These are phyloP conservation scores for Sugiyamaella chiloensis DNA, from an alignment of 805 yeast species.

Conservation along the genomic window DNA sequence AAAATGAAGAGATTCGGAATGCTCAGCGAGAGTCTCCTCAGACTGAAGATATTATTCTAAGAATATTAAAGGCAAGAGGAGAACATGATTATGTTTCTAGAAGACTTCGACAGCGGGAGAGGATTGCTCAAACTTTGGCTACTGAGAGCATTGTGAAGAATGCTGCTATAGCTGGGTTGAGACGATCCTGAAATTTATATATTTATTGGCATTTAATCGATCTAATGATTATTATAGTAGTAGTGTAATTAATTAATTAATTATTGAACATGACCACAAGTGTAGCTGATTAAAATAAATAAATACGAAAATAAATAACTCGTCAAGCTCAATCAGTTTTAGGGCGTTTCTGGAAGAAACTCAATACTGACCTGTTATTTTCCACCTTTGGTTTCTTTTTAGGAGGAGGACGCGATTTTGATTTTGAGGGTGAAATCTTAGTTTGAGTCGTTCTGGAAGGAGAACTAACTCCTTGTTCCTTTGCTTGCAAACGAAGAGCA, in stretches of 20 bases:
- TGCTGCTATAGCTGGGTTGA: slow-evolving; percentile 15
- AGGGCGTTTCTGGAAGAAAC: slow-evolving; percentile 2
- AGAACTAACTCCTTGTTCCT: slow-evolving; percentile 2
- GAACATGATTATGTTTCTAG: slow-evolving; percentile 56
- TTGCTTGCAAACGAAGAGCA: slow-evolving; percentile 32
- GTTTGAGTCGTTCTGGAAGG: neutral
- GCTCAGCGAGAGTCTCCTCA: slow-evolving; percentile 46
- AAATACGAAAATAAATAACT: neutral
- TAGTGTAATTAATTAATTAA: too few relatives aligned
- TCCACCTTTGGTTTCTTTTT: neutral
- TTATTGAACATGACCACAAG: too few relatives aligned
- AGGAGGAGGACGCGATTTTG: neutral
- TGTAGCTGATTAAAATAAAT: too few relatives aligned
- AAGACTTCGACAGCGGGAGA: slow-evolving; percentile 60
- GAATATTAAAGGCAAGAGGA: slow-evolving; percentile 66
- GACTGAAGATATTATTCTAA: slow-evolving; percentile 65
- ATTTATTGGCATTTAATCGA: neutral
- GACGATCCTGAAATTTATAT: neutral
- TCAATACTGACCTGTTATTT: slow-evolving; percentile 6
- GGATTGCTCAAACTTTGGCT: slow-evolving; percentile 51
- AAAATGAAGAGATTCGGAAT: slow-evolving; percentile 44
- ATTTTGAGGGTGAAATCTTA: neutral
- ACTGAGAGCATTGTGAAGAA: slow-evolving; percentile 42
- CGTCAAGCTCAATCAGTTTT: too few relatives aligned
- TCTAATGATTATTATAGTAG: too few relatives aligned